These are phyloP conservation scores for Cyberlindnera mrakii DNA, from an alignment of 805 yeast genomes.

Conservation along the genomic window DNA sequence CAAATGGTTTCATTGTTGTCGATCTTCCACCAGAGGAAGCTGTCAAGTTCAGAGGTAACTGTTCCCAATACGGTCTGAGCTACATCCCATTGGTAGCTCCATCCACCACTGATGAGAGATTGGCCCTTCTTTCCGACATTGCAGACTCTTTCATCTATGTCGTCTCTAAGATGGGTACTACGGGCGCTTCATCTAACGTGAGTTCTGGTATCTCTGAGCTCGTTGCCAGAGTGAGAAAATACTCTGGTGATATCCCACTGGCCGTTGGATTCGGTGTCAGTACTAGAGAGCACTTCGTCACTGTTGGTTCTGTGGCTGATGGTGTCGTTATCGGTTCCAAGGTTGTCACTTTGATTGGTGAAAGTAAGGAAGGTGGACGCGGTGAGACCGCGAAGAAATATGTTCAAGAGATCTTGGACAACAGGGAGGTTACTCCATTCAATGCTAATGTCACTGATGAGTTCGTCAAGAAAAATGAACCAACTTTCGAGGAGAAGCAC, in stretches of 20 bases:
- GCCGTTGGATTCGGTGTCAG: slow-evolving; percentile 98
- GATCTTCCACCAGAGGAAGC: slow-evolving; percentile 99
- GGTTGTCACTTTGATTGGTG: slow-evolving; percentile 64
- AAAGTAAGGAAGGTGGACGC: slow-evolving; percentile 53
- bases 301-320: slow-evolving; percentile 77
- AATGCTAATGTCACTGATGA: slow-evolving; percentile 19
- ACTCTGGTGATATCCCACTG: slow-evolving; percentile 71
- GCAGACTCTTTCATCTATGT: slow-evolving; percentile 96
- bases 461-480: slow-evolving; percentile 27
- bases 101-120: slow-evolving; percentile 86
- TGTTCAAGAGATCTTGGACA: slow-evolving; percentile 63
- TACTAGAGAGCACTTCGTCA: slow-evolving; percentile 81
- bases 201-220: slow-evolving; percentile 58
- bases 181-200: slow-evolving; percentile 77
- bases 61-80: slow-evolving; percentile 63
- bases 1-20: slow-evolving; percentile 89
- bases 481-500: slow-evolving; percentile 50
- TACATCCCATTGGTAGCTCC: slow-evolving; percentile 96
- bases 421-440: slow-evolving; percentile 32
- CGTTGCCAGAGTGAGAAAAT: slow-evolving; percentile 67
- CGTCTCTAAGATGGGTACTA: slow-evolving; percentile 96
- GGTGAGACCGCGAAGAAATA: slow-evolving; percentile 59
- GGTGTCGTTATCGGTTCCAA: slow-evolving; percentile 96
- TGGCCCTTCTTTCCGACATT: slow-evolving; percentile 68
- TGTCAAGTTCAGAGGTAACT: slow-evolving; percentile 68